Evolutionary conservation across 371 early-diverging fungal species (phyloP), one percentile per base, ranked within the genome.

Genomic region (Mortierella sp.): DNA sequence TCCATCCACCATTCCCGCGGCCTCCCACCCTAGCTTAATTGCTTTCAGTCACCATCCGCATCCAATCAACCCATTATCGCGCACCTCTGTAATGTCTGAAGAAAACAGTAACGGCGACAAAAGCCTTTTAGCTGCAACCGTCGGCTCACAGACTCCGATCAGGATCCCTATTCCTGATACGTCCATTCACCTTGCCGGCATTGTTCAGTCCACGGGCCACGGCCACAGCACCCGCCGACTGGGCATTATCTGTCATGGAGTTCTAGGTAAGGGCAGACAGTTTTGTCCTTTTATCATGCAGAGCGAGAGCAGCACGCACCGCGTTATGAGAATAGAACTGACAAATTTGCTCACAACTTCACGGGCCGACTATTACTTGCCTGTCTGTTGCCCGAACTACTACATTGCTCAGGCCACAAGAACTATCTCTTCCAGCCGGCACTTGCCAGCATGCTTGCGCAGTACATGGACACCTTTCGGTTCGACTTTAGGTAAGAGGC

Each of bases 391-490:
- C 41, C 14, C 15, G 41, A 27, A 43, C 56, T n/a, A 50, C 9
- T 34, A 7, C 32, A 4, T 30, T 17, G n/a, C 17, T 5, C 39
- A 85, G 88, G 88, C 7, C 88, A 88, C 65, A 88, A 88, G 61
- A 85, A 88, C 54, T 86, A 86, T 59, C 63, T 88, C n/a, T 88
- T 82, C 54, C 88, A 88, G 57, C 78, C 81, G n/a, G 50, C 64
- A n/a, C 60, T 88, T 26, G 84, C 87, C 26, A 67, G 85, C 54
- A 55, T 66, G 43, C 64, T 88, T 8, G 85, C 87, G 1, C 70
- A 65, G 2, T 61, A 56, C 59, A 82, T 81, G 56, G 81, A 86
- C 37, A 84, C 81, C 27, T 86, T 86, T 58, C 85, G 88, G 12
- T 85, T 86, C 60, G 88, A 88, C 60, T 86, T 86, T 60, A 71